Conservation (phyloP, 75 land plant species). For the Pinus albicaulis region DNA sequence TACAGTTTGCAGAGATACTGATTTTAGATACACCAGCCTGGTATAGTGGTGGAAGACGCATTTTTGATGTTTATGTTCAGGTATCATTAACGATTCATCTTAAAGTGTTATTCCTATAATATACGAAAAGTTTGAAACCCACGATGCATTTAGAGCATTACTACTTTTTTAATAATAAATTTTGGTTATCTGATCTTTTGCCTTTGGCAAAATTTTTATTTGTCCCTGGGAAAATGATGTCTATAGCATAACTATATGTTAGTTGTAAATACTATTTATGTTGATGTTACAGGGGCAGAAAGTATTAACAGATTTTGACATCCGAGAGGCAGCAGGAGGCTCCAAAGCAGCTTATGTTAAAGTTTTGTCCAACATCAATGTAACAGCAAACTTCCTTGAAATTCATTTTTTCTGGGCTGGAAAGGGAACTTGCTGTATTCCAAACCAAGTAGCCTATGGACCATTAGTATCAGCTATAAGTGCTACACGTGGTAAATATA, state of each 20-base stretch:
- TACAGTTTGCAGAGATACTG: constrained; percentile 54
- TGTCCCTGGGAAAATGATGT: not conserved
- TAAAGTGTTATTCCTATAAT: too few species aligned
- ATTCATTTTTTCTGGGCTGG: constrained; percentile 64
- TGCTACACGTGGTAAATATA: not conserved
- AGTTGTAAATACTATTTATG: not conserved
- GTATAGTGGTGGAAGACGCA: constrained; percentile 38
- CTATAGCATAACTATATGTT: not conserved
- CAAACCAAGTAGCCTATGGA: not conserved
- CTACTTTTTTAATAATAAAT: not conserved
- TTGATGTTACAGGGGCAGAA: constrained; percentile 39
- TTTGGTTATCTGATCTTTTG: not conserved
- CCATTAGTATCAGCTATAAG: not conserved
- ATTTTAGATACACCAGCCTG: constrained; percentile 15
- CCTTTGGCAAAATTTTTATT: not conserved
- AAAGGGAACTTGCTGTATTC: constrained; percentile 1
- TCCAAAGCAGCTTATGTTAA: constrained; percentile 22
- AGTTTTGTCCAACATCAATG: constrained; percentile 17
- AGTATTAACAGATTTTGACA: constrained; percentile 52
- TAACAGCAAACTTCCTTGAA: constrained; percentile 44
- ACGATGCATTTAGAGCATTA: not conserved
- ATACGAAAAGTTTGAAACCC: too few species aligned
- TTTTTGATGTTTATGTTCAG: constrained; percentile 57
- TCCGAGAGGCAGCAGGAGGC: constrained; percentile 44
- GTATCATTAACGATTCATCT: constrained; percentile 11